Conservation (phyloP, 2,329 filamentous ascomycete species). For the Trichocomaceae sp. region DNA sequence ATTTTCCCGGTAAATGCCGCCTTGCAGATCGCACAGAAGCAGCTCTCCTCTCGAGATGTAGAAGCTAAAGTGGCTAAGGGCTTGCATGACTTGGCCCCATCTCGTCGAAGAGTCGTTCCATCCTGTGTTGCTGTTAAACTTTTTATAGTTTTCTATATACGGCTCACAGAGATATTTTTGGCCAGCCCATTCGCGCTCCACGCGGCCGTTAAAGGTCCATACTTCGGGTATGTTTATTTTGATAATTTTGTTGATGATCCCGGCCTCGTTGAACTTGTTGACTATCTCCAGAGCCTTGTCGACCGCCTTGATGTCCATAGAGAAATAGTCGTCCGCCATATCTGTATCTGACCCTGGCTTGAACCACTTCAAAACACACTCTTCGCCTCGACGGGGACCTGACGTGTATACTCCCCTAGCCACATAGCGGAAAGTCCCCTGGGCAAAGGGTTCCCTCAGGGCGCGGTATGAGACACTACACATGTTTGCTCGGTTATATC, state of each 20-base stretch:
- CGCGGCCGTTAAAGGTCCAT: not conserved
- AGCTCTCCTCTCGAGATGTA: slow-evolving; percentile 21
- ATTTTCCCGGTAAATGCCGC: slow-evolving; percentile 33
- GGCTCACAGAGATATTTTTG: not conserved
- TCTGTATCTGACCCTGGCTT: not conserved
- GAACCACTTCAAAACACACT: slow-evolving; percentile 1
- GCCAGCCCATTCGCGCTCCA: not conserved
- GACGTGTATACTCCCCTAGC: not conserved
- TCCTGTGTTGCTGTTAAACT: not conserved
- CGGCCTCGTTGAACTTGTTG: not conserved
- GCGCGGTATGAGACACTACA: not conserved
- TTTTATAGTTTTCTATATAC: not conserved
- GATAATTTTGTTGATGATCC: not conserved
- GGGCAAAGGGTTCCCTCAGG: not conserved
- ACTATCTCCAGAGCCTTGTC: not conserved
- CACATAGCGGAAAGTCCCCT: not conserved
- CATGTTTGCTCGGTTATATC: not conserved
- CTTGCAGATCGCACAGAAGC: slow-evolving; percentile 41
- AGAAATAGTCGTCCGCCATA: not conserved
- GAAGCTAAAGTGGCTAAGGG: slow-evolving; percentile 1
- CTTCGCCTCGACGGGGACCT: not conserved
- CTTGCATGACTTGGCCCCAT: not conserved
- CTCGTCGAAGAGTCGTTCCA: not conserved
- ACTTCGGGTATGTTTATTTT: not conserved
- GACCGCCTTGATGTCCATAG: not conserved